phyloP scores from a whole-genome alignment of 495 filamentous ascomycete genomes.

The Neurospora tetraspora region DNA sequence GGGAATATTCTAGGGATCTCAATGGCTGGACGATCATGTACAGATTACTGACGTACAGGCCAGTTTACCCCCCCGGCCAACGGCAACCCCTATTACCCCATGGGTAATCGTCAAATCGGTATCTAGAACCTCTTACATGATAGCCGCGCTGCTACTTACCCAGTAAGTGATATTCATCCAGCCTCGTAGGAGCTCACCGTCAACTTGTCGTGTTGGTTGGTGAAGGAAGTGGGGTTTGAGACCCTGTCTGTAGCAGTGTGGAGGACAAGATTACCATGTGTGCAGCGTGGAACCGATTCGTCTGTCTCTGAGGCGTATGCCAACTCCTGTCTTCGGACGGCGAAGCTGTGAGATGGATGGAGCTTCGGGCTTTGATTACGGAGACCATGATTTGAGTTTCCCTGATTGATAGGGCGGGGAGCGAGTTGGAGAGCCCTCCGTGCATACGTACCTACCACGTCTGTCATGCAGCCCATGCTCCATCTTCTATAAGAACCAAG shows the following conservation, averaged over 20 bases:
- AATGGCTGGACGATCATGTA: not conserved
- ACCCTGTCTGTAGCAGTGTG: not conserved
- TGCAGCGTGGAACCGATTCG: not conserved
- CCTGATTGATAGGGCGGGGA: not conserved
- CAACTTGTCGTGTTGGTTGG: not conserved
- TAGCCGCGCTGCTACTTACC: not conserved
- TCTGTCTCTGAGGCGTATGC: not conserved
- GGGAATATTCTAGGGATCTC: not conserved
- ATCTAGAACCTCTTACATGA: not conserved
- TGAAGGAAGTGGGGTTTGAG: not conserved
- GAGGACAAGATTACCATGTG: not conserved
- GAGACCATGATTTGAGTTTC: not conserved
- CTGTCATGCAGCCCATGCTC: not conserved
- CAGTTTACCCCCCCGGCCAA: not conserved
- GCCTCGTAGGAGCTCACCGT: not conserved
- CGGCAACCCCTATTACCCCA: not conserved
- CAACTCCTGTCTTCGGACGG: not conserved
- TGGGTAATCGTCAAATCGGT: not conserved
- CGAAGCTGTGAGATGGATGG: not conserved
- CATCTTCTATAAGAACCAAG: not conserved
- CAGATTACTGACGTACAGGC: not conserved
- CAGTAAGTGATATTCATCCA: not conserved
- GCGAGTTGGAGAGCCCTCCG: not conserved
- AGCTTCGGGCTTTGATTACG: not conserved
- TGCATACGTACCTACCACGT: not conserved